phyloP scores from a whole-genome alignment of 2,329 filamentous ascomycete species.

The Xylariomycetidae sp. region DNA sequence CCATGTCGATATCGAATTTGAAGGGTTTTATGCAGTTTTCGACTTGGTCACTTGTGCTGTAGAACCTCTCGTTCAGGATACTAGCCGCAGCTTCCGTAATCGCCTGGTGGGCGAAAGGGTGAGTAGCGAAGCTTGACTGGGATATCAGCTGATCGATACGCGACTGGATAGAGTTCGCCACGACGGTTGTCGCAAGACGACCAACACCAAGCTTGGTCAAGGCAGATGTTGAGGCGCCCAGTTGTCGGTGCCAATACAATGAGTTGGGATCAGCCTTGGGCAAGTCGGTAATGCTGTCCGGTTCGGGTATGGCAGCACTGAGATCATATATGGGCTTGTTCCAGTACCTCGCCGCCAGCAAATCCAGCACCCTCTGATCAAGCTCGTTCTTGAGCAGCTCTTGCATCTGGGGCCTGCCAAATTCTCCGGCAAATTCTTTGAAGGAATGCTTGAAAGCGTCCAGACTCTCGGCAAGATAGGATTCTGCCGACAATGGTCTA shows the following conservation, averaged over 20 bases:
- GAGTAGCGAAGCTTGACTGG: slow-evolving; percentile 78
- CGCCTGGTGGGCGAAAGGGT: slow-evolving; percentile 89
- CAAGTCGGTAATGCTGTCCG: slow-evolving; percentile 70
- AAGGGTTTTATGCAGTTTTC: slow-evolving; percentile 99
- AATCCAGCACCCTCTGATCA: slow-evolving; percentile 89
- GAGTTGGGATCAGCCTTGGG: slow-evolving; percentile 82
- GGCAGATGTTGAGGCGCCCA: slow-evolving; percentile 85
- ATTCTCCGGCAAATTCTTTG: slow-evolving; percentile 85
- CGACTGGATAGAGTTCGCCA: slow-evolving; percentile 79
- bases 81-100: slow-evolving; percentile 86
- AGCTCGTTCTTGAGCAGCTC: slow-evolving; percentile 87
- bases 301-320: slow-evolving; percentile 59
- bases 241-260: slow-evolving; percentile 87
- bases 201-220: slow-evolving; percentile 94
- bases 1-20: slow-evolving; percentile 96
- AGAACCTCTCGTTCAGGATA: slow-evolving; percentile 90
- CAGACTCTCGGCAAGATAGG: slow-evolving; percentile 90
- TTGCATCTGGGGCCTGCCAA: slow-evolving; percentile 84
- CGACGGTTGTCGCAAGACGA: slow-evolving; percentile 84
- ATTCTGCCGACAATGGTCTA: slow-evolving; percentile 87
- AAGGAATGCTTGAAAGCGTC: slow-evolving; percentile 98
- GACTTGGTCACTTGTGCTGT: slow-evolving; percentile 95
- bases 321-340: slow-evolving; percentile 91
- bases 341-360: slow-evolving; percentile 93
- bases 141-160: slow-evolving; percentile 76